A percentile compares a stretch with the other conserved stretches of the same genome.
Evolutionary conservation across 148 eudicot genomes (phyloP).

Genomic region (Rheum nobile): DNA sequence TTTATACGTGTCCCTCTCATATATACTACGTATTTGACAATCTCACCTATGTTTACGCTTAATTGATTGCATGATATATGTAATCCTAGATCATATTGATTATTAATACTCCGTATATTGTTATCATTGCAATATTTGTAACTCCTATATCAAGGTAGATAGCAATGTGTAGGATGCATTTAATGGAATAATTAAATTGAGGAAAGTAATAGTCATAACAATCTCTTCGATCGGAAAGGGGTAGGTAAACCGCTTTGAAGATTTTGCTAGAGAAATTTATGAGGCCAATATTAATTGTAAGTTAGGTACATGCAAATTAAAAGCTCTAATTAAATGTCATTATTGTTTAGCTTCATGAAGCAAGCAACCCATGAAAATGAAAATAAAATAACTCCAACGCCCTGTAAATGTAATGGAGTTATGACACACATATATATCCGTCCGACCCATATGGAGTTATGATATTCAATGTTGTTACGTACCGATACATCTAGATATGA

Average conservation of each 20-base stretch:
- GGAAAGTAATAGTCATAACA: background rate
- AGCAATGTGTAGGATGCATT: background rate
- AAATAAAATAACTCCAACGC: background rate
- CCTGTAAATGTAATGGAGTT: background rate
- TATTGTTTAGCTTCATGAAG: background rate
- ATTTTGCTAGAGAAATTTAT: constrained; percentile 1
- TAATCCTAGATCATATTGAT: too few species aligned
- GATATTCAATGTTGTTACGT: too few species aligned
- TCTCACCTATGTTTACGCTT: too few species aligned
- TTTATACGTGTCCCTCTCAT: too few species aligned
- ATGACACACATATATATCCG: background rate
- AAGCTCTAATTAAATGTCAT: background rate
- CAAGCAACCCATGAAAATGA: background rate
- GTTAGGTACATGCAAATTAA: constrained; percentile 3
- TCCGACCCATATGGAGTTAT: background rate
- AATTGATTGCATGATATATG: too few species aligned
- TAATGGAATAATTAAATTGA: background rate
- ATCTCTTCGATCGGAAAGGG: background rate
- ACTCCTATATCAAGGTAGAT: background rate
- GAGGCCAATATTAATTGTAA: background rate
- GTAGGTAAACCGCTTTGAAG: constrained; percentile 6
- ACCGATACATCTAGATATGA: too few species aligned
- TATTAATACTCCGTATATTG: too few species aligned
- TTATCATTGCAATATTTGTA: too few species aligned
- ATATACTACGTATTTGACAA: too few species aligned